Percentiles rank a stretch among this genome's conserved stretches.
Evolutionary conservation across 495 filamentous ascomycete species (phyloP).

Genomic region (Cercophora sp.): DNA sequence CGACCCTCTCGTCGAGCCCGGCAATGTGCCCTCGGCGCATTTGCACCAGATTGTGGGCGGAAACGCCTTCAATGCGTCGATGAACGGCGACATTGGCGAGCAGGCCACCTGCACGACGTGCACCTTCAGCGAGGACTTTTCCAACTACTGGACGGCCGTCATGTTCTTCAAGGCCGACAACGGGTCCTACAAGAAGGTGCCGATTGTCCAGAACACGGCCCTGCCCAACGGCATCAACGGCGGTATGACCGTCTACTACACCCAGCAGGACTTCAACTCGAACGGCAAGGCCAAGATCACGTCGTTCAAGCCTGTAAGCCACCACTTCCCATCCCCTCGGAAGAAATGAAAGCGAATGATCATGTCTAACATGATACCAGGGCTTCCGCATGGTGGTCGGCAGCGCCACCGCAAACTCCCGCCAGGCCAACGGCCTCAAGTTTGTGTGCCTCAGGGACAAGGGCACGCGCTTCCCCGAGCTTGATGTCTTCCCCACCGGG

Average conservation of each 20-base stretch:
- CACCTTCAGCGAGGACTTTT: slow-evolving; percentile 44
- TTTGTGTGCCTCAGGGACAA: slow-evolving; percentile 45
- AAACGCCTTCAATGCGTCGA: slow-evolving; percentile 46
- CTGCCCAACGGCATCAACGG: slow-evolving; percentile 42
- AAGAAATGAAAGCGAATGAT: background rate
- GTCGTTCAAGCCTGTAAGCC: slow-evolving; percentile 43
- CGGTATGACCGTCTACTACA: slow-evolving; percentile 49
- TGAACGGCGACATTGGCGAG: slow-evolving; percentile 43
- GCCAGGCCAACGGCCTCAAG: slow-evolving; percentile 38
- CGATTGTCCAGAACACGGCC: slow-evolving; percentile 28
- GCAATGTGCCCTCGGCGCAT: slow-evolving; percentile 37
- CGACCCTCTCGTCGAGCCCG: slow-evolving; percentile 43
- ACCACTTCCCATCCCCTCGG: background rate
- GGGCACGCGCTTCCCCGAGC: slow-evolving; percentile 40
- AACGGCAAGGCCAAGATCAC: slow-evolving; percentile 43
- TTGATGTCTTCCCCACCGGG: slow-evolving; percentile 42
- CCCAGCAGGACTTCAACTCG: slow-evolving; percentile 41
- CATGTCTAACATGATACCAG: slow-evolving; percentile 23
- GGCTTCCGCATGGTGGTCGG: slow-evolving; percentile 55
- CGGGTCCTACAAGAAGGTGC: slow-evolving; percentile 44
- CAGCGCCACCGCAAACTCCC: slow-evolving; percentile 33
- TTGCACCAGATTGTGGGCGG: slow-evolving; percentile 49
- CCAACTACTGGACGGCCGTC: slow-evolving; percentile 48
- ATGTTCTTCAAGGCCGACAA: slow-evolving; percentile 51
- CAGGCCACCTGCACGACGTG: slow-evolving; percentile 43